A percentile compares a stretch with the other conserved stretches of the same genome.
Conservation (phyloP, 2,329 filamentous ascomycete genomes). For the Aspergillus sp. region DNA sequence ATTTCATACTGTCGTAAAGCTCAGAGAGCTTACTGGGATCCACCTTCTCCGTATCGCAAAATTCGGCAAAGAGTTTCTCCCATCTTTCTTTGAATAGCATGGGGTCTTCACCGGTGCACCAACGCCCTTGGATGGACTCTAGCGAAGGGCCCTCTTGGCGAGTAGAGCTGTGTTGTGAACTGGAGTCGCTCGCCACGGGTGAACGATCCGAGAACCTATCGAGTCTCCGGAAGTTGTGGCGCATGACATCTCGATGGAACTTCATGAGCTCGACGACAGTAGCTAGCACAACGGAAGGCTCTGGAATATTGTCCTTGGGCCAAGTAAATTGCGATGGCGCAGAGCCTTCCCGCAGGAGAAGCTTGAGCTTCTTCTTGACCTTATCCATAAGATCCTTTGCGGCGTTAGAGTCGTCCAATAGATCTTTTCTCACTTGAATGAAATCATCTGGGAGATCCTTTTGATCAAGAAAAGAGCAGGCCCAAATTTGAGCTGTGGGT, state of each 20-base stretch:
- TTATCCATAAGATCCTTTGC: conserved; percentile 99
- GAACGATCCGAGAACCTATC: conserved; percentile 48
- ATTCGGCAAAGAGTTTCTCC: conserved; percentile 97
- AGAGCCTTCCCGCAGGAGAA: conserved; percentile 84
- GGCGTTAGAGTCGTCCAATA: conserved; percentile 95
- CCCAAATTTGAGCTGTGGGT: conserved; percentile 79
- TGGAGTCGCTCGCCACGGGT: background rate
- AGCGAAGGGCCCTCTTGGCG: conserved; percentile 51
- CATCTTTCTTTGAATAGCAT: conserved; percentile 94
- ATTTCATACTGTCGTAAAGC: conserved; percentile 99
- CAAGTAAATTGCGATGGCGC: conserved; percentile 96
- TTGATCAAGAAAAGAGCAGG: conserved; percentile 80
- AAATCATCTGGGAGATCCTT: conserved; percentile 82
- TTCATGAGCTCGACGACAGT: conserved; percentile 96
- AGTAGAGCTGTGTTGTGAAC: background rate
- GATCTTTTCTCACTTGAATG: conserved; percentile 87
- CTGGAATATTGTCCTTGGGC: conserved; percentile 86
- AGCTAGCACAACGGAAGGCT: conserved; percentile 88
- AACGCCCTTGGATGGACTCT: conserved; percentile 76
- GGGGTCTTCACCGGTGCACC: conserved; percentile 95
- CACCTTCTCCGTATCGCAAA: conserved; percentile 94
- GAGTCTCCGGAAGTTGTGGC: conserved; percentile 83
- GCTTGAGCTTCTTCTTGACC: conserved; percentile 98
- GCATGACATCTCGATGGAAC: conserved; percentile 93
- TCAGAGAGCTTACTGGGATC: conserved; percentile 98